These are phyloP conservation scores for Hemileccinum impolitum DNA, from an alignment of 768 basidiomycete genomes.

Conservation along the genomic window DNA sequence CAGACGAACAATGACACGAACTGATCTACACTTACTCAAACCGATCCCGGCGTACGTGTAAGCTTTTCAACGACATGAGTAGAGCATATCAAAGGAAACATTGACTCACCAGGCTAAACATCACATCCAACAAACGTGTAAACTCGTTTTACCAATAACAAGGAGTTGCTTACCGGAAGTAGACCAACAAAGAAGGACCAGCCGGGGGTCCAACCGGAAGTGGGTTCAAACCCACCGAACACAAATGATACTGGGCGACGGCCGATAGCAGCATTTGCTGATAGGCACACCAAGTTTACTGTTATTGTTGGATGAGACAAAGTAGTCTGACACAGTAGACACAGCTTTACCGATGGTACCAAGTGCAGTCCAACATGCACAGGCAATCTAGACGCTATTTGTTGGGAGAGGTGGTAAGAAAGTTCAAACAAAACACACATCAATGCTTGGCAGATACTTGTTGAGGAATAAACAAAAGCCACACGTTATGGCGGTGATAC, in stretches of 20 bases:
- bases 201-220: slow-evolving; percentile 64
- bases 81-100: neutral
- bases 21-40: slow-evolving; percentile 44
- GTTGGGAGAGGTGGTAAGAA: neutral
- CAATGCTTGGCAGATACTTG: slow-evolving; percentile 44
- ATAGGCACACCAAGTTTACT: slow-evolving; percentile 56
- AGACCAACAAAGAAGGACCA: slow-evolving; percentile 70
- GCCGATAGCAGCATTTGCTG: slow-evolving; percentile 53
- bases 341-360: slow-evolving; percentile 46
- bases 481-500: slow-evolving; percentile 44
- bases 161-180: slow-evolving; percentile 43
- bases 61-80: slow-evolving; percentile 31
- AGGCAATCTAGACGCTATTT: slow-evolving; percentile 41
- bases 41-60: slow-evolving; percentile 60
- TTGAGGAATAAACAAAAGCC: slow-evolving; percentile 57
- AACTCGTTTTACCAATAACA: neutral
- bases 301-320: slow-evolving; percentile 14
- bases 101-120: slow-evolving; percentile 27
- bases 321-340: neutral
- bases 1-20: neutral
- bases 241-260: slow-evolving; percentile 54
- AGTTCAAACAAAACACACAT: slow-evolving; percentile 34
- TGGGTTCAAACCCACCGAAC: slow-evolving; percentile 57
- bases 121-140: too few species aligned
- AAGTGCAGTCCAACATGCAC: slow-evolving; percentile 62